Evolutionary conservation across 2,329 filamentous ascomycete species (phyloP), one percentile per base, ranked within the genome.

Genomic region (Helminthosporium solani): DNA sequence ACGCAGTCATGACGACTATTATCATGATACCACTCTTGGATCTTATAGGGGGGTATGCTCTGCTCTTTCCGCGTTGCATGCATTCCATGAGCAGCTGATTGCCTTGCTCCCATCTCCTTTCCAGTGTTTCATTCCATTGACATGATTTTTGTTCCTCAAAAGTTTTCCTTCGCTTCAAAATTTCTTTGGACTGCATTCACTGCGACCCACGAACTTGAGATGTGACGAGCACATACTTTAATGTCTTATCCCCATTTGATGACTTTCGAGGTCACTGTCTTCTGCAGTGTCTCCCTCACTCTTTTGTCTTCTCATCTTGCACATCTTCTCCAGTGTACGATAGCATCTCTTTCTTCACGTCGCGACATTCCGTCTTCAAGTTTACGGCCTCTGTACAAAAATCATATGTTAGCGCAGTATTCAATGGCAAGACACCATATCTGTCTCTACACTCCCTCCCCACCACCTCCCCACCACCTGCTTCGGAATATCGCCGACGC

Each of bases 381-480:
- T 50, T 66, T 50, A 70, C 64, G 64, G 64, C 66, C 62, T 66
- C 47, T 69, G 63, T 70, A 68, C 52, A 66, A 70, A n/a, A 68
- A 66, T 53, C 58, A 63, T 48, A 49, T 59, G 61, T 54, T 60
- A 66, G 56, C 62, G 61, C 50, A 63, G 43, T 59, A 65, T 59
- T n/a, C 57, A 52, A 65, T 63, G 61, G 49, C 57, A 60, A 60
- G 34, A 51, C 40, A 43, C 44, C 27, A 31, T 41, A 44, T 33
- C 28, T 35, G 19, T 35, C 16, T 18, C 16, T 35, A 6, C 19
- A n/a, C 16, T 16, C 16, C 33, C 33, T 35, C 40, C 30, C 21
- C 44, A 44, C 46, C 35, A 45, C 48, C 16, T 12, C 3, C 15
- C 33, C 21, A 7, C 30, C 21, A 25, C 28, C 28, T 31, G 28